These are phyloP conservation scores for Elsinoe arachidis DNA, from an alignment of 2,329 filamentous ascomycete species.

Conservation along the genomic window DNA sequence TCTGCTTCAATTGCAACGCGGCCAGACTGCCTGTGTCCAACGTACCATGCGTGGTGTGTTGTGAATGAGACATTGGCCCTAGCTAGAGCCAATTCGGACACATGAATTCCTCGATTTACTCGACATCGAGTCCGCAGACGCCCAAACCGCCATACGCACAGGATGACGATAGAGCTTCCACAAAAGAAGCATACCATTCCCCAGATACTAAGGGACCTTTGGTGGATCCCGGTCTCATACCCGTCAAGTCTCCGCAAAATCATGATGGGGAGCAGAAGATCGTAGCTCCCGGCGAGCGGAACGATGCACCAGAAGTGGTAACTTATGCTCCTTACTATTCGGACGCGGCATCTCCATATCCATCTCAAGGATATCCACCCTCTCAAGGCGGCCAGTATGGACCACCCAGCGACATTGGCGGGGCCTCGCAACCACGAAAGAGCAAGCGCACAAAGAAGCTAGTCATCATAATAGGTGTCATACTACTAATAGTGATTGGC, in stretches of 20 bases:
- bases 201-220: background rate
- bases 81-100: no score
- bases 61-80: background rate
- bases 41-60: background rate
- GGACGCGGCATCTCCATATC: background rate
- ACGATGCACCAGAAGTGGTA: constrained; percentile 1
- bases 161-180: background rate
- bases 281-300: background rate
- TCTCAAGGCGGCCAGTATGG: background rate
- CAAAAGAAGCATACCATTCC: background rate
- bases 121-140: background rate
- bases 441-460: background rate
- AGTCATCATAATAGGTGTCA: background rate
- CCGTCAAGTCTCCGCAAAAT: background rate
- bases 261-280: constrained; percentile 4
- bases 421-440: background rate
- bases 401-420: background rate
- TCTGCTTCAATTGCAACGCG: no score
- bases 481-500: constrained; percentile 1
- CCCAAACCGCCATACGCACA: background rate
- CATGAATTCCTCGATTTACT: background rate
- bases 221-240: background rate
- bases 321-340: constrained; percentile 11
- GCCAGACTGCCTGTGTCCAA: no score
- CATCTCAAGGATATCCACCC: background rate